Evolutionary conservation across 179 eudicot species (phyloP), one percentile per base, ranked within the genome.

Genomic region (Silene coronaria): DNA sequence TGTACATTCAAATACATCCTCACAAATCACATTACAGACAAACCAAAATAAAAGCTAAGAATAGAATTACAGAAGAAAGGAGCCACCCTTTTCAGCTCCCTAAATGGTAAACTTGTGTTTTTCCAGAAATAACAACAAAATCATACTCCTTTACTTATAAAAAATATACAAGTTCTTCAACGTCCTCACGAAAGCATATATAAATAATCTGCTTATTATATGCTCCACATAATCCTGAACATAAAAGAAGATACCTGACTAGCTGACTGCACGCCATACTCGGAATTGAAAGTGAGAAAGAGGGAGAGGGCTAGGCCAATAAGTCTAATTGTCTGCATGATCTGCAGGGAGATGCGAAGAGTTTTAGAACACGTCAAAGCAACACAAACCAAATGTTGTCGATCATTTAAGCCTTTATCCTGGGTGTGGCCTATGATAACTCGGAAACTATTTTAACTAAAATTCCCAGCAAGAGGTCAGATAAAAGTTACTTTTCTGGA

Each of bases 181-280:
- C n/a, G 27, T 60, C 28, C 65, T 24, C 24, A 60, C 2, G 30
- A 22, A 21, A 60, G 27, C 65, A 22, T 30, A 32, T 28, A 64
- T 6, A 26, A 62, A 26, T 62, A 26, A 24, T 57, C 7, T 62
- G 19, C 34, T 24, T 24, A 24, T 26, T 2, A 14, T 2, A 14
- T 26, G 22, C 26, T 62, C 32, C 3, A 16, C 6, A 38, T n/a
- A 71, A 82, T 60, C 64, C 10, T 70, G 22, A 46, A 53, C 6
- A 82, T 74, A 78, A 71, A 61, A 28, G 26, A 55, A 27, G 23
- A 57, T 76, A 93, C 97, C 98, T 91, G 93, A 86, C 98, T 93
- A 91, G 95, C 98, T 91, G 97, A 86, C 98, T 93, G 88, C 91
- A 91, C 11, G 95, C 91, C 97, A 91, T 91, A 87, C 96, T 91